Conservation (phyloP, 2,329 filamentous ascomycete genomes). For the Paecilomyces niveus region DNA sequence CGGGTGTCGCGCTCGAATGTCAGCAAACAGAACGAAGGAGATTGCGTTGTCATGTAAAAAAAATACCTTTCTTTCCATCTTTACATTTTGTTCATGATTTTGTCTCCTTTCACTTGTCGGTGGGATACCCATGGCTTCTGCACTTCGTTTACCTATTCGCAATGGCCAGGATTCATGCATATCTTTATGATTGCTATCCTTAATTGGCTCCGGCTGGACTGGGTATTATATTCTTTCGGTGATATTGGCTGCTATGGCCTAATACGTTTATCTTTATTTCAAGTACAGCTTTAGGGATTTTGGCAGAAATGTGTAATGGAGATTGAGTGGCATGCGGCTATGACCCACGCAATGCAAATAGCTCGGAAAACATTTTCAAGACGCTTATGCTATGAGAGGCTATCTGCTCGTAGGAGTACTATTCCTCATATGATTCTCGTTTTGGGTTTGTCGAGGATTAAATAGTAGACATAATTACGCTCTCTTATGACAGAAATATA, state of each 20-base stretch:
- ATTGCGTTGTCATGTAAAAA: conserved; percentile 74
- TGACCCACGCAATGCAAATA: neutral
- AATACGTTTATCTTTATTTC: neutral
- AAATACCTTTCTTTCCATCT: conserved; percentile 12
- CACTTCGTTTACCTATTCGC: neutral
- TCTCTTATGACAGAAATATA: no score
- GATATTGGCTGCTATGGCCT: neutral
- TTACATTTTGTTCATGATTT: neutral
- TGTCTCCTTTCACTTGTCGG: neutral
- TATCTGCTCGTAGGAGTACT: no score
- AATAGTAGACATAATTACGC: no score
- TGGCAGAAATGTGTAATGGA: neutral
- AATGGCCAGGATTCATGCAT: neutral
- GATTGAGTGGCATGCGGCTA: neutral
- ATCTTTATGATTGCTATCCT: neutral
- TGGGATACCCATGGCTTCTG: neutral
- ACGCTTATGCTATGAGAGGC: neutral
- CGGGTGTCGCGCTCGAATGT: conserved; percentile 76
- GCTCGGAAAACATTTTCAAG: neutral
- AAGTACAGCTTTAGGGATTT: neutral
- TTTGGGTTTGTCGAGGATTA: no score
- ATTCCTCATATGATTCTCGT: no score
- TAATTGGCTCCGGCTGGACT: neutral
- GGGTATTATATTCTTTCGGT: neutral
- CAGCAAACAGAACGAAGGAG: conserved; percentile 77